Percentiles rank a stretch among this genome's conserved stretches.
These are phyloP conservation scores for Lagerstroemia speciosa DNA, from an alignment of 345 rosid genomes.

Conservation along the genomic window DNA sequence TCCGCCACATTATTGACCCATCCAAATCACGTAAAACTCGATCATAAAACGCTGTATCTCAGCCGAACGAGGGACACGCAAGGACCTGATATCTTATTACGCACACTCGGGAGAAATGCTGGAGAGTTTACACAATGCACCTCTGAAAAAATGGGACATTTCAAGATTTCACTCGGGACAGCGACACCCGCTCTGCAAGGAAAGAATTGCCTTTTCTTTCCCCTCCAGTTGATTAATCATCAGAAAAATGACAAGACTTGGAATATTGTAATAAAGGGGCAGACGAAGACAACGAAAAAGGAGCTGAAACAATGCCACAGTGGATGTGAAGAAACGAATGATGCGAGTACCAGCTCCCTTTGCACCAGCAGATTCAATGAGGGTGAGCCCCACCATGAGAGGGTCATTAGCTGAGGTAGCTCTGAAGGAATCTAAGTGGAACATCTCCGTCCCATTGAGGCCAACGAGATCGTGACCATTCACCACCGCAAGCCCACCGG, in stretches of 20 bases:
- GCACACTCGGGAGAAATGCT: neutral
- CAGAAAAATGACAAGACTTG: neutral
- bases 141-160: neutral
- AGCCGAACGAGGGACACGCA: too few relatives aligned
- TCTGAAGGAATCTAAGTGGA: constrained; percentile 37
- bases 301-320: neutral
- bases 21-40: neutral
- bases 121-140: neutral
- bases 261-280: neutral
- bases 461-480: constrained; percentile 16
- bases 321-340: neutral
- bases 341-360: constrained; percentile 68
- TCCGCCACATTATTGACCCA: neutral
- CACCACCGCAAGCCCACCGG: constrained; percentile 28
- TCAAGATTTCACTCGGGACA: neutral
- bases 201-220: neutral
- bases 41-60: neutral
- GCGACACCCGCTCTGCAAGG: neutral
- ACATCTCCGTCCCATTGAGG: constrained; percentile 51
- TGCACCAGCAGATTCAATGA: constrained; percentile 60
- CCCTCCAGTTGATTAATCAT: neutral
- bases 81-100: too few relatives aligned
- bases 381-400: constrained; percentile 78
- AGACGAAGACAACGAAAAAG: neutral
- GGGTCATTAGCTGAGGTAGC: constrained; percentile 29